Evolutionary conservation across 352 stramenopile species (phyloP), one percentile per base, ranked within the genome.

Genomic region (Pythium rishiriense): DNA sequence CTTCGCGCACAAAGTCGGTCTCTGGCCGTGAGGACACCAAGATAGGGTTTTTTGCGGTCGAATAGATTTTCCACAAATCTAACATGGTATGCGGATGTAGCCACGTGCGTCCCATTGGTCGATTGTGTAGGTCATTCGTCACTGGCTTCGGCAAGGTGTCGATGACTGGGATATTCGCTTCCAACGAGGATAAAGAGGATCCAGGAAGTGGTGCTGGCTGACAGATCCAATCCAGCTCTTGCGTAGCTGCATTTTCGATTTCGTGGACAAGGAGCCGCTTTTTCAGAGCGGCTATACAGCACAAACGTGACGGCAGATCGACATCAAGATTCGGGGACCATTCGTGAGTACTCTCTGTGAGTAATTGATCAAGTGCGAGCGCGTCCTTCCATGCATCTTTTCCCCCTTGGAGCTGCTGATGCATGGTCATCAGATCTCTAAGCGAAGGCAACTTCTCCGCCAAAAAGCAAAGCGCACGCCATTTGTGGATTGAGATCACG

Each of bases 11-110:
- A 51, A 84, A 85, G 57, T 87, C 69, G 21, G 68, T 72, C 0
- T 59, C 76, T n/a, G 58, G 37, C 0, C 56, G 46, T 12, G 66
- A 75, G 7, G 50, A 55, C 2, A 87, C 59, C 1, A 87, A 29
- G 37, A 73, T 64, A 1, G 81, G 79, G 2, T 50, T 45, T n/a
- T 49, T 60, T 0, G 68, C 15, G 19, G 43, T 82, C 15, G 79
- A 85, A 46, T 81, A 85, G 3, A 54, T 58, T 37, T 56, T 68
- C 73, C 75, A 85, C 24, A 83, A 28, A 14, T 74, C 61, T 8
- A 37, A 25, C 8, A 77, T 33, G 12, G 50, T 42, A 33, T 58
- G 45, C 4, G 28, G 42, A 14, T 10, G 2, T 14, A 62, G 28
- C 26, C 43, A 46, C 41, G n/a, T 4, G 28, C 25, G 25, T 25